Conservation (phyloP, 768 basidiomycete genomes). For the Sporobolomyces phaffii region DNA sequence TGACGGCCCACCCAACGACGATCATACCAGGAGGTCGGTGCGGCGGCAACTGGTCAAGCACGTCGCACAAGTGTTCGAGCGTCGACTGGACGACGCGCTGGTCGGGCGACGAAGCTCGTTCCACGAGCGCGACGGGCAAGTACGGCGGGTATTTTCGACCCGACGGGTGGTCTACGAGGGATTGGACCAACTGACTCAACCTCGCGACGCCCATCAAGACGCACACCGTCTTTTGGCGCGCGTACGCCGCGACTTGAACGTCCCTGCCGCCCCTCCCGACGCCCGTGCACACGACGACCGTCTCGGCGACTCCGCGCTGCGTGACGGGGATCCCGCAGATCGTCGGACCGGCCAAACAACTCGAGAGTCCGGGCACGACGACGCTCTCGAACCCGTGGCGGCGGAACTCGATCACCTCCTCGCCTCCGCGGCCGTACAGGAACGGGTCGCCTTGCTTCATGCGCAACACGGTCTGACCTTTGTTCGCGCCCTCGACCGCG, state of each 20-base stretch:
- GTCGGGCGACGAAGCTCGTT: constrained; percentile 88
- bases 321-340: constrained; percentile 91
- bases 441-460: constrained; percentile 97
- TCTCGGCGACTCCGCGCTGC: constrained; percentile 87
- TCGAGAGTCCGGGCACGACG: constrained; percentile 82
- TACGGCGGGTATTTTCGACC: constrained; percentile 65
- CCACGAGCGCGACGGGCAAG: constrained; percentile 84
- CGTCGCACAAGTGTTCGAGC: constrained; percentile 61
- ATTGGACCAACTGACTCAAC: constrained; percentile 62
- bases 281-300: constrained; percentile 83
- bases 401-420: constrained; percentile 90
- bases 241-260: constrained; percentile 80
- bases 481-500: constrained; percentile 71
- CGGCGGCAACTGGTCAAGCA: constrained; percentile 67
- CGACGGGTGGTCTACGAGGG: constrained; percentile 54
- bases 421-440: constrained; percentile 87
- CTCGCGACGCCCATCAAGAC: constrained; percentile 94
- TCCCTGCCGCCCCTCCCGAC: constrained; percentile 79
- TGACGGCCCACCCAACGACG: constrained; percentile 82
- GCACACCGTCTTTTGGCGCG: constrained; percentile 69
- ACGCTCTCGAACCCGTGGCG: constrained; percentile 69
- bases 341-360: constrained; percentile 80
- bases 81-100: constrained; percentile 79
- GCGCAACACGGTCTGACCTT: constrained; percentile 78
- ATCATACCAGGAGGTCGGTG: constrained; percentile 96